Base-by-base conservation (phyloP, 192 early-diverging fungal genomes). In the Podila epigama region DNA sequence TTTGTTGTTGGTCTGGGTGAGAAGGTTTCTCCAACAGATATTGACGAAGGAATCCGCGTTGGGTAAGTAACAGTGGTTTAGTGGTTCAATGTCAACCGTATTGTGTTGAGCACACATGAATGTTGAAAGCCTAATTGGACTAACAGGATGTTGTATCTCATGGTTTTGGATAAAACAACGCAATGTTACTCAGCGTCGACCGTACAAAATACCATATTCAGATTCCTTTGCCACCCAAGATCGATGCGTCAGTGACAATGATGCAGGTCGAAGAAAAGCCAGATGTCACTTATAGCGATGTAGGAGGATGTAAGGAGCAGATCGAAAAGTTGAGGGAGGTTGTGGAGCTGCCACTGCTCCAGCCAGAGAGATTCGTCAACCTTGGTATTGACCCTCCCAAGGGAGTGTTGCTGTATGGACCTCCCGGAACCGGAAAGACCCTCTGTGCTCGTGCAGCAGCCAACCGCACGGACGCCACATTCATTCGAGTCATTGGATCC, bases 201-300 rank as follows among this genome's bases (percentile, higher is more conserved):
- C 94, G 98, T 44, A 92, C 87, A 69, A 99, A 99, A 81, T 98
- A 98, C 83, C 98, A 99, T 83, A 99, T 99, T 66, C 96, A 98
- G 80, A 92, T 99, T 58, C 98, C 98, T 52, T 85, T 99, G 35
- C 98, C 98, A 50, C 98, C 98, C 70, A 96, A 94, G 86, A 99
- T 99, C 59, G 98, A 99, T 79, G 94, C 98, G 28, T 93, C 96
- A 0, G 94, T 94, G 44, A 98, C 98, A 12, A 99, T 98, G 98
- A 99, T 99, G 98, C 96, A 98, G 81, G 96, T 99, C 32, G 98
- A 99, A 79, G 98, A 99, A 81, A 99, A 99, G 82, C 98, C 98
- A 3, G 98, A 99, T 86, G 96, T 99, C n/a, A 99, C 98, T 11
- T 99, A 99, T 66, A 88, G 89, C 52, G 97, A 99, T 84, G 94